These are phyloP conservation scores for Xylaria intraflava DNA, from an alignment of 495 filamentous ascomycete genomes.

Conservation along the genomic window DNA sequence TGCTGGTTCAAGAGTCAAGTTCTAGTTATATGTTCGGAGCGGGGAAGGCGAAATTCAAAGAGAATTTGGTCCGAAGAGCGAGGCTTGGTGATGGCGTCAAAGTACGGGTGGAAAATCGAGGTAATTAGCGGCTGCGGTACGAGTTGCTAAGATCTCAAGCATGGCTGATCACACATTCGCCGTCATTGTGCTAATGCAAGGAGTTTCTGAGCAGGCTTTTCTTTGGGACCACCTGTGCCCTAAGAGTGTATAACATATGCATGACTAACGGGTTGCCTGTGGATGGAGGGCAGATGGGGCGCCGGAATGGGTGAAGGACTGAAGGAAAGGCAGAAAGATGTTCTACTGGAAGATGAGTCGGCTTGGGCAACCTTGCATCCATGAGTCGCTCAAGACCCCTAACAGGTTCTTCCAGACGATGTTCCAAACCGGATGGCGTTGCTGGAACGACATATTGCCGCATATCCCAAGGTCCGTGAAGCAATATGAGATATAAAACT, in stretches of 20 bases:
- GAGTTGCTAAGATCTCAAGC: not conserved
- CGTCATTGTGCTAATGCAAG: not conserved
- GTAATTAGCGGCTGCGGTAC: constrained; percentile 6
- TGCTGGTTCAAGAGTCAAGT: no score
- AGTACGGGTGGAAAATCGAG: constrained; percentile 24
- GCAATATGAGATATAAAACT: not conserved
- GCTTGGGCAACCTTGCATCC: not conserved
- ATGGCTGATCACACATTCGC: not conserved
- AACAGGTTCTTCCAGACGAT: constrained; percentile 21
- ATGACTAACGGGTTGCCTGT: constrained; percentile 35
- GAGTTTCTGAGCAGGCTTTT: constrained; percentile 20
- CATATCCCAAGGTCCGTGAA: constrained; percentile 21
- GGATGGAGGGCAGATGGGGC: constrained; percentile 31
- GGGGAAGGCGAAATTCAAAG: no score
- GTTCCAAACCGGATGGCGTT: constrained; percentile 19
- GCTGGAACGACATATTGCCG: constrained; percentile 17
- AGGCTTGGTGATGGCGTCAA: constrained; percentile 15
- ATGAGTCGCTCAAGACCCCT: constrained; percentile 3
- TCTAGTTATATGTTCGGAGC: no score
- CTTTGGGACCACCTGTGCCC: constrained; percentile 34
- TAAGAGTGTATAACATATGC: constrained; percentile 29
- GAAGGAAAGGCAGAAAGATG: constrained; percentile 24
- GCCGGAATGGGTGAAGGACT: constrained; percentile 20
- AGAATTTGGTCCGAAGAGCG: not conserved
- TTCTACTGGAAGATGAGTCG: constrained; percentile 29